Evolutionary conservation across 2,329 filamentous ascomycete species (phyloP), one percentile per base, ranked within the genome.

Genomic region (Westerdykella aurantiaca): DNA sequence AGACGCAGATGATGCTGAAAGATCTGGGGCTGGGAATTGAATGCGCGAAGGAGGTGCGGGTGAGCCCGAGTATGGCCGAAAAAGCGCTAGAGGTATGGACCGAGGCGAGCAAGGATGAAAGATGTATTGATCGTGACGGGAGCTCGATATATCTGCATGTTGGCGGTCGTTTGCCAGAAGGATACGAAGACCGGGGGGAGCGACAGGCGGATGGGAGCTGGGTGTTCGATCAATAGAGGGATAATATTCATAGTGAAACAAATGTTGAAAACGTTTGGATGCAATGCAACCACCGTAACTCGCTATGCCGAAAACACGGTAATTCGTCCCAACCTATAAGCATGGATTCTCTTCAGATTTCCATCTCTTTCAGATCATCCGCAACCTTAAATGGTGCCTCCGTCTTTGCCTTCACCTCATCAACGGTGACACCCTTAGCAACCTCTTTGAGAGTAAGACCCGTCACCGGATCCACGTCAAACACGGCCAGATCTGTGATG

Each of bases 351-450:
- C 25, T 14, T 34, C 37, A 43, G 14, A 66, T 50, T 11, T 50
- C 43, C 87, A 93, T 93, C 37, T 85, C 80, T 75, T 88, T 88
- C 55, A 95, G 66, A 53, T 88, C 80, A 37, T 90, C 82, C 1
- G 86, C 80, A 18, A 95, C 86, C 54, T 75, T 80, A 73, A 95
- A 95, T 0, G 85, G 82, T 16, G 89, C 88, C 59, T 88, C 88
- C 0, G 89, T 95, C 79, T 95, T 95, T 61, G 77, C 77, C 77
- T 82, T 85, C 58, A 95, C 79, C 73, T 95, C 89, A 7, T 95
- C 88, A 5, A 95, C 86, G 0, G 85, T 91, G 5, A 94, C 86
- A 23, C 88, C 88, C 50, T 93, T 86, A 1, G 88, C 88, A 60
- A 93, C 80, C 71, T 95, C 89, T 53, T 88, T 76, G 42, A 95